phyloP scores from a whole-genome alignment of 345 rosid genomes.

The Fremontodendron californicum region DNA sequence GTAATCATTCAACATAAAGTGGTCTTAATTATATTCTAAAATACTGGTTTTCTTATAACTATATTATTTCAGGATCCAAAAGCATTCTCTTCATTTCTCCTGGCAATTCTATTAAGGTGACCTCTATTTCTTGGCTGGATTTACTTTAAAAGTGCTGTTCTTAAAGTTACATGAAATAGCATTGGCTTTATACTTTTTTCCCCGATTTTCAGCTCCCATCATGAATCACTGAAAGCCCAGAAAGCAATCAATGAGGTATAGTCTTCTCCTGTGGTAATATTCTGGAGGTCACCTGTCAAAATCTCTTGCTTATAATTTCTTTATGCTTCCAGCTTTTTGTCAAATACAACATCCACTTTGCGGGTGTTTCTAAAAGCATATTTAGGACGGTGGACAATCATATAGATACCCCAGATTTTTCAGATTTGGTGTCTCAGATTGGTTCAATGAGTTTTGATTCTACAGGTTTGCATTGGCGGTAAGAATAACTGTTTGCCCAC shows the following conservation, averaged over 20 bases:
- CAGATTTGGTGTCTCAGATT: conserved; percentile 80
- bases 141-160: neutral
- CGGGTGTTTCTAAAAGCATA: conserved; percentile 81
- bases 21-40: conserved; percentile 17
- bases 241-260: conserved; percentile 91
- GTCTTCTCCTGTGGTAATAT: conserved; percentile 9
- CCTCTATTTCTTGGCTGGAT: conserved; percentile 5
- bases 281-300: neutral
- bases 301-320: conserved; percentile 12
- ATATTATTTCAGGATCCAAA: conserved; percentile 68
- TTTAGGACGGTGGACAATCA: conserved; percentile 56
- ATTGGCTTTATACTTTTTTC: conserved; percentile 2
- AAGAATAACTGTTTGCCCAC: conserved; percentile 21
- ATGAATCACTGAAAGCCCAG: conserved; percentile 88
- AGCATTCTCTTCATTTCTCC: conserved; percentile 72
- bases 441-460: conserved; percentile 90
- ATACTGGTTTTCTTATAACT: conserved; percentile 30
- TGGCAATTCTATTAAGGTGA: conserved; percentile 90
- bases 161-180: neutral
- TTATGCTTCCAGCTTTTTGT: conserved; percentile 78
- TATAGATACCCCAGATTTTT: conserved; percentile 60
- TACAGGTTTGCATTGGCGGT: conserved; percentile 94
- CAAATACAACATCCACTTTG: conserved; percentile 90
- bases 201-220: conserved; percentile 73
- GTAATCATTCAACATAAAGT: conserved; percentile 39